Conservation (phyloP, 257 asterid species). For the Jacaranda copaia region DNA sequence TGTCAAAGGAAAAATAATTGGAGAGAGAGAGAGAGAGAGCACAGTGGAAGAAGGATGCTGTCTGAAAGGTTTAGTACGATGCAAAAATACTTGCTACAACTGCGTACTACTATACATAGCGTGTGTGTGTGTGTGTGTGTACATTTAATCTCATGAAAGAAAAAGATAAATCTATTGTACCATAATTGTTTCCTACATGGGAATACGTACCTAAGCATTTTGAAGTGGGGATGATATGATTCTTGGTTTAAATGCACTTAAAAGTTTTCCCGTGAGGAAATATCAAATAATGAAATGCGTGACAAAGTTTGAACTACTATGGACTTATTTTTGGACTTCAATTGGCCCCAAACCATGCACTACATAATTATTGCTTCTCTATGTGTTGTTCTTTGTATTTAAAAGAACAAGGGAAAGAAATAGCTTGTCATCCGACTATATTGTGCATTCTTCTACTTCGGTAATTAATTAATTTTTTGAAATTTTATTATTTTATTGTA, state of each 20-base stretch:
- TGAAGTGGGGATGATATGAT: background rate
- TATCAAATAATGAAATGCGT: background rate
- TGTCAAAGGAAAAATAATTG: slow-evolving; percentile 60
- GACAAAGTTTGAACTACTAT: background rate
- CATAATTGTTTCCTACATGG: no score
- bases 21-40: slow-evolving; percentile 40
- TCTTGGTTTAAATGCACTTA: slow-evolving; percentile 1
- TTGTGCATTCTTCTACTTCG: no score
- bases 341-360: slow-evolving; percentile 21
- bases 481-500: no score
- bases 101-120: slow-evolving; percentile 17
- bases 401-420: no score
- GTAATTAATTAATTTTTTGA: no score
- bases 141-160: background rate
- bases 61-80: slow-evolving; percentile 50
- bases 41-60: slow-evolving; percentile 35
- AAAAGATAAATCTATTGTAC: background rate
- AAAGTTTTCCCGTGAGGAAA: background rate
- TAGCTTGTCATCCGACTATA: no score
- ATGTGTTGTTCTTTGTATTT: no score
- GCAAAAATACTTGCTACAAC: slow-evolving; percentile 25
- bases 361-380: slow-evolving; percentile 16
- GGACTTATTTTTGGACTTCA: slow-evolving; percentile 25
- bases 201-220: no score
- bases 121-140: background rate